phyloP scores from a whole-genome alignment of 495 filamentous ascomycete genomes.

The Zalerion maritima region DNA sequence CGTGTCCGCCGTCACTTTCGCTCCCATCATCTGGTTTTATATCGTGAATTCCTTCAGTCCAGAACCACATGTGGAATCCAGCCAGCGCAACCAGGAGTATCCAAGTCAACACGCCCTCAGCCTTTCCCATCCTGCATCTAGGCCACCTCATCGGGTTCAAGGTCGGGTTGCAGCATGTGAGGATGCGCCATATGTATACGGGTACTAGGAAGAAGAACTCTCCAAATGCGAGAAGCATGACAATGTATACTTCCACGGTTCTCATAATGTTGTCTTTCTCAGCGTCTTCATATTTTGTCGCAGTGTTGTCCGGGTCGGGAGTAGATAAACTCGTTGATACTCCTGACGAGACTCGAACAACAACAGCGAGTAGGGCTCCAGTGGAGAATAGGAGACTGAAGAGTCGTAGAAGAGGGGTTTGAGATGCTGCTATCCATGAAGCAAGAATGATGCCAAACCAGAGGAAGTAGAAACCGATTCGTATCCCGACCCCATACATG shows the following conservation, averaged over 20 bases:
- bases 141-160: constrained; percentile 10
- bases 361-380: constrained; percentile 5
- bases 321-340: too few species aligned
- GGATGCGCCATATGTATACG: constrained; percentile 17
- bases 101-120: constrained; percentile 9
- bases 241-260: constrained; percentile 18
- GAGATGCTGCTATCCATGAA: constrained; percentile 11
- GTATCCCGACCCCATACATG: constrained; percentile 20
- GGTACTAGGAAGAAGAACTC: constrained; percentile 17
- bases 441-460: constrained; percentile 14
- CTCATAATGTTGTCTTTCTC: neutral
- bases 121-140: too few species aligned
- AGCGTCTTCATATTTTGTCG: too few species aligned
- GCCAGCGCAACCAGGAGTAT: constrained; percentile 14
- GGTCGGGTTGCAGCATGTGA: constrained; percentile 13
- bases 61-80: constrained; percentile 26
- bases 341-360: neutral
- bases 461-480: constrained; percentile 21
- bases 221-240: constrained; percentile 21
- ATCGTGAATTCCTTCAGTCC: too few species aligned
- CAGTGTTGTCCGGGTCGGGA: too few species aligned
- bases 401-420: constrained; percentile 6
- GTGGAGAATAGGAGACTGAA: constrained; percentile 1
- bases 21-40: too few species aligned
- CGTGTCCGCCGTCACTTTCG: constrained; percentile 4